Base-by-base conservation (phyloP, 2,329 filamentous ascomycete species). In the Mollisiaceae sp. region DNA sequence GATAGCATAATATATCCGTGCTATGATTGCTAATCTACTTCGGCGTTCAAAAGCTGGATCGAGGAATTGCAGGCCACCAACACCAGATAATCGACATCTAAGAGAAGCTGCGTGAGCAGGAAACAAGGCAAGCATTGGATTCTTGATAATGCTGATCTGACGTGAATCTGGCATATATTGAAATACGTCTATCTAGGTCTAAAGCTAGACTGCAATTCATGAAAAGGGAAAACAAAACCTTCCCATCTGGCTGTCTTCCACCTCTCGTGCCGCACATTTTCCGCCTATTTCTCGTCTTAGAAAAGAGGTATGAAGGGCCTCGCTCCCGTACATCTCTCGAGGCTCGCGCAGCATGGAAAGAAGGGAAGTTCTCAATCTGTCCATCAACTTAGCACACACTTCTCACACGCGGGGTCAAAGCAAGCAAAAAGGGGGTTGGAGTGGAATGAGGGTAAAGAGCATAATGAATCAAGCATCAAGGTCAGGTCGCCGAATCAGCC, bases 401-500 rank as follows among this genome's bases (percentile, higher is more conserved):
- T 24, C 20, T 22, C 45, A 22, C 45, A 24, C n/a, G 24, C 20
- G 4, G n/a, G 15, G 14, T 18, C 18, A 50, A 50, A 50, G n/a
- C 45, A 50, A 22, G 45, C 20, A 50, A 22, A 20, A 47, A 50
- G 45, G 45, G 8, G 45, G 45, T 8, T 24, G 11, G 11, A 22
- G 20, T 50, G 43, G n/a, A 20, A 50, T 22, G 9, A 50, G 20
- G n/a, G 20, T 22, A 24, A 50, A 22, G 45, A 12, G 38, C 38
- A 41, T 14, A 41, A 41, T 41, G 38, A 18, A 41, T 3, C 38
- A n/a, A 45, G 54, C 36, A 54, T 54, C 50, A 54, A 54, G 50
- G 50, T 32, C 50, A 35, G 24, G 50, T 50, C 45, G 45, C n/a
- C 45, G 20, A 50, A 50, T 14, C 12, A 22, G 22, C 2, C 20